phyloP scores from a whole-genome alignment of 805 yeast genomes.

The Candida taoyuanica region DNA sequence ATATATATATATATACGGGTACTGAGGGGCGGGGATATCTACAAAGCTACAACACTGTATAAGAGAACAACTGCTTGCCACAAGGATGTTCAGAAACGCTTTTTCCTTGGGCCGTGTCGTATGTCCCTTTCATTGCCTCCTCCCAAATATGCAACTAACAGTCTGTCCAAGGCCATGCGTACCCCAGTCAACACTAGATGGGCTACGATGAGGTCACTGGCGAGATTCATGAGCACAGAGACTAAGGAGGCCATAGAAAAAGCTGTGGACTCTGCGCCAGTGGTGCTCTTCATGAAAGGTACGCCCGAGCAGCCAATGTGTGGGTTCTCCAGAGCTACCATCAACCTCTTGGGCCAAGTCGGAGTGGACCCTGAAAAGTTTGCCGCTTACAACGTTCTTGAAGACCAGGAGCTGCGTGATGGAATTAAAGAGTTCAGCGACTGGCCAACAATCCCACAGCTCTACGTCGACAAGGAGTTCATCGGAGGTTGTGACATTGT shows the following conservation, averaged over 20 bases:
- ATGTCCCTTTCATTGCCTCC: not conserved
- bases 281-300: conserved; percentile 97
- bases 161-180: not conserved
- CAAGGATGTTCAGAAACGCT: conserved; percentile 9
- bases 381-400: conserved; percentile 95
- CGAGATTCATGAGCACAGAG: conserved; percentile 64
- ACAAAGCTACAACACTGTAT: too few species aligned
- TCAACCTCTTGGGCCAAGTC: conserved; percentile 88
- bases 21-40: too few species aligned
- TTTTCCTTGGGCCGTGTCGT: not conserved
- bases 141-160: not conserved
- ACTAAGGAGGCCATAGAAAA: conserved; percentile 78
- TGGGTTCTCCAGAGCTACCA: conserved; percentile 94
- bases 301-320: conserved; percentile 98
- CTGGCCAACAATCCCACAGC: conserved; percentile 99
- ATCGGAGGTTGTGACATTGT: conserved; percentile 97
- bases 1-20: too few species aligned
- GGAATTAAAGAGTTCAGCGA: conserved; percentile 93
- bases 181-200: conserved; percentile 13
- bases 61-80: too few species aligned
- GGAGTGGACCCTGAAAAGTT: conserved; percentile 96
- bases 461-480: conserved; percentile 85
- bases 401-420: conserved; percentile 88
- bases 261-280: conserved; percentile 87
- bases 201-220: conserved; percentile 6